Conservation (phyloP, 2,329 filamentous ascomycete genomes). For the Arachnomyces sp. region DNA sequence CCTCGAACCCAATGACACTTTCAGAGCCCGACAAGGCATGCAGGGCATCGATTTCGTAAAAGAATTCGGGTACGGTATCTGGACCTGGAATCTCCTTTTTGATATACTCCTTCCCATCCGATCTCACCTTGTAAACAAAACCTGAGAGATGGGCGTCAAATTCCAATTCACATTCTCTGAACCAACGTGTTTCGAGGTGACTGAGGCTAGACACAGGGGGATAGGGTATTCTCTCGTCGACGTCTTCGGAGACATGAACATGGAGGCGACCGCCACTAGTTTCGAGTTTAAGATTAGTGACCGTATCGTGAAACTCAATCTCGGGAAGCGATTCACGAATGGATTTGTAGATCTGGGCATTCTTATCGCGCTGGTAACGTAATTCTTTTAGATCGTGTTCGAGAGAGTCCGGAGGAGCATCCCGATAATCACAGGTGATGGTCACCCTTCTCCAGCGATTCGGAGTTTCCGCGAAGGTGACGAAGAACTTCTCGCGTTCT, state of each 20-base stretch:
- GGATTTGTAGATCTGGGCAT: constrained; percentile 83
- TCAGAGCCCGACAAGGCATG: constrained; percentile 63
- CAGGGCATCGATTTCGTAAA: constrained; percentile 97
- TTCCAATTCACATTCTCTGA: constrained; percentile 66
- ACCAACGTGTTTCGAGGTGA: constrained; percentile 52
- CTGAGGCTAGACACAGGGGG: constrained; percentile 65
- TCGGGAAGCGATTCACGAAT: constrained; percentile 87
- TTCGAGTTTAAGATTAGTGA: constrained; percentile 90
- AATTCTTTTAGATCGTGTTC: constrained; percentile 74
- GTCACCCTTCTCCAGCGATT: constrained; percentile 81
- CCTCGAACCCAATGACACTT: constrained; percentile 79
- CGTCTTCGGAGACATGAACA: constrained; percentile 95
- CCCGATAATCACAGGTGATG: constrained; percentile 85
- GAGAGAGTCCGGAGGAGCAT: constrained; percentile 70
- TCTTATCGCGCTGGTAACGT: constrained; percentile 85
- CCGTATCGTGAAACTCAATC: constrained; percentile 92
- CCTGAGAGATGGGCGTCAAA: constrained; percentile 94
- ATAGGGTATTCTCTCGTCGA: constrained; percentile 88
- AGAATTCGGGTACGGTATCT: constrained; percentile 89
- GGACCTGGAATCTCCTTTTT: constrained; percentile 98
- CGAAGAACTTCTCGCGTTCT: constrained; percentile 92
- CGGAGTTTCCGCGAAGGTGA: constrained; percentile 79
- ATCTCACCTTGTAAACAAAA: constrained; percentile 88
- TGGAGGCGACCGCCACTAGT: constrained; percentile 82
- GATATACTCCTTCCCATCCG: constrained; percentile 64